These are phyloP conservation scores for Pleoardoris graminearum DNA, from an alignment of 2,329 filamentous ascomycete species.

Conservation along the genomic window DNA sequence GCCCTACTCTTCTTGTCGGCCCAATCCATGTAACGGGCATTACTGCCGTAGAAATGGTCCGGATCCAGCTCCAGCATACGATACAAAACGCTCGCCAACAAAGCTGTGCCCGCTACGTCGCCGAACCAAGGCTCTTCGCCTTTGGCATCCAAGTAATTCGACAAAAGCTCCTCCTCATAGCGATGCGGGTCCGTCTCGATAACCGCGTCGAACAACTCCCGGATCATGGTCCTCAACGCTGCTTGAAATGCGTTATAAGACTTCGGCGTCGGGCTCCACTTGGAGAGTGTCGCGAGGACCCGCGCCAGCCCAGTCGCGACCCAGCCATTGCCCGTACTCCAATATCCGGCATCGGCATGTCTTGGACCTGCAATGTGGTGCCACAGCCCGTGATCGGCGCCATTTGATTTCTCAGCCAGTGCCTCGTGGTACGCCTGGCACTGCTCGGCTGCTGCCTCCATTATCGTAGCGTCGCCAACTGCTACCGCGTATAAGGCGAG, in stretches of 20 bases:
- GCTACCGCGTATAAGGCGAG: slow-evolving; percentile 53
- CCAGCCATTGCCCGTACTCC: slow-evolving; percentile 56
- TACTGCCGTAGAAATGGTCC: slow-evolving; percentile 32
- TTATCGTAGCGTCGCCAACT: slow-evolving; percentile 35
- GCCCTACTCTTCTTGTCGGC: slow-evolving; percentile 46
- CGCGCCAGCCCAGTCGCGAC: slow-evolving; percentile 52
- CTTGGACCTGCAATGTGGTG: slow-evolving; percentile 50
- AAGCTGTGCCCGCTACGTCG: slow-evolving; percentile 53
- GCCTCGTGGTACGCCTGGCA: slow-evolving; percentile 49
- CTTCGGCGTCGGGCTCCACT: slow-evolving; percentile 23
- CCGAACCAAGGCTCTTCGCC: slow-evolving; percentile 49
- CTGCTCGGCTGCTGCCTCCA: slow-evolving; percentile 46
- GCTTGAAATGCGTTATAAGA: too few relatives aligned
- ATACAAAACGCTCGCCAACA: slow-evolving; percentile 51
- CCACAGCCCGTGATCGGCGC: slow-evolving; percentile 42
- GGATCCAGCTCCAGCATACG: slow-evolving; percentile 49
- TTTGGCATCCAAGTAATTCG: slow-evolving; percentile 50
- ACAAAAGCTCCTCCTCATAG: slow-evolving; percentile 41
- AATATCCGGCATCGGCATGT: slow-evolving; percentile 43
- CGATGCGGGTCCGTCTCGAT: slow-evolving; percentile 39
- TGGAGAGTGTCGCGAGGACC: slow-evolving; percentile 49
- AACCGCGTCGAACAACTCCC: slow-evolving; percentile 44
- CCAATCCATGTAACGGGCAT: slow-evolving; percentile 45
- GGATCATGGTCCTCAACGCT: slow-evolving; percentile 43
- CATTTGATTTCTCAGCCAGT: slow-evolving; percentile 32